Evolutionary conservation across 768 basidiomycete species (phyloP).

Genomic region (Hericium coralloides): DNA sequence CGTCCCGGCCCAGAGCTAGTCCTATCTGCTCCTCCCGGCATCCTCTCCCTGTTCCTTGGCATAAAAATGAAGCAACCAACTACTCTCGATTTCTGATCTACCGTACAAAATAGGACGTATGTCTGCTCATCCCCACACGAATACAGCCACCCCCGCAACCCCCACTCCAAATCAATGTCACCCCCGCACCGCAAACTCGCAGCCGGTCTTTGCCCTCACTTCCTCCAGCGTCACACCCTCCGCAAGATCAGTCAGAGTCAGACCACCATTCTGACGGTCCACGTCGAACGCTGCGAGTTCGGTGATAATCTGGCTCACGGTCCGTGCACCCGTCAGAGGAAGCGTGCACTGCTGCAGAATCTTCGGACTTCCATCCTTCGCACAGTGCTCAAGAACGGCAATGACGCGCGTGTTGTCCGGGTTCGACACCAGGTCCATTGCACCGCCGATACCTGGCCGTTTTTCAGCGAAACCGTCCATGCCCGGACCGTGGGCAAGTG

Average conservation of each 20-base stretch:
- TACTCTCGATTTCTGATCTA: not conserved
- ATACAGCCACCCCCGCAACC: not conserved
- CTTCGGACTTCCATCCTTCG: conserved; percentile 86
- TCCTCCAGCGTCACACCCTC: conserved; percentile 79
- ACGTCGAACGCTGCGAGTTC: conserved; percentile 89
- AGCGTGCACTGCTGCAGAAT: conserved; percentile 74
- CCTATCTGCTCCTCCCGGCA: not conserved
- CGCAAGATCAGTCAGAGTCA: conserved; percentile 77
- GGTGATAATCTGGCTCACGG: conserved; percentile 88
- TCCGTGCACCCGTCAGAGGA: conserved; percentile 81
- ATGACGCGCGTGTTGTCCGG: conserved; percentile 93
- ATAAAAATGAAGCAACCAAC: not conserved
- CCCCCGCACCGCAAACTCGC: conserved; percentile 59
- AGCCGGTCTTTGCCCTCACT: conserved; percentile 79
- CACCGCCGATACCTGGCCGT: conserved; percentile 77
- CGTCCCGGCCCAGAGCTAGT: not conserved
- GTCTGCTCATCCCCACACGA: not conserved
- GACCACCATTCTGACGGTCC: conserved; percentile 60
- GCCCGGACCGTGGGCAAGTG: not conserved
- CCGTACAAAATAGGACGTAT: no score
- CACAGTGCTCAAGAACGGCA: conserved; percentile 82
- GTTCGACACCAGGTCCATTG: conserved; percentile 95
- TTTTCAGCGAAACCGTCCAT: not conserved
- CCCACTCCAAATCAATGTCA: conserved; percentile 12
- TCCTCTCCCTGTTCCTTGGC: not conserved